Percentiles rank a stretch among this genome's conserved stretches.
Conservation (phyloP, 768 basidiomycete genomes). For the Boletus huronensis region DNA sequence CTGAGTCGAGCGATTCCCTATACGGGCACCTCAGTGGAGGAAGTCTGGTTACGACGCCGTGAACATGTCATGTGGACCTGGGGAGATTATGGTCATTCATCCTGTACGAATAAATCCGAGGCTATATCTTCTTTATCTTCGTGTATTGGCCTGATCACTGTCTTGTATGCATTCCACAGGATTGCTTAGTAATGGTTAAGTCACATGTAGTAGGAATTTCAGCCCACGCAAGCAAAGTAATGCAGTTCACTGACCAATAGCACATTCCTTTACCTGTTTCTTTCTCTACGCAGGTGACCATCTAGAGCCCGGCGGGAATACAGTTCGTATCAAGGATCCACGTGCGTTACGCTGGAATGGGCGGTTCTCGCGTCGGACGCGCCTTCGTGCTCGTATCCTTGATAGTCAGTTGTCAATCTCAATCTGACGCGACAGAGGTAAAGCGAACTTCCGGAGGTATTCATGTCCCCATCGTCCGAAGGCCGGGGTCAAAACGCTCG, state of each 20-base stretch:
- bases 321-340: not conserved
- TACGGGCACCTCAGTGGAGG: slow-evolving; percentile 27
- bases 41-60: slow-evolving; percentile 28
- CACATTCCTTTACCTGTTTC: not conserved
- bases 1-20: slow-evolving; percentile 26
- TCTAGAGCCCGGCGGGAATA: not conserved
- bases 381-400: slow-evolving; percentile 7
- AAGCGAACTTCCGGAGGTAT: slow-evolving; percentile 18
- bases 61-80: slow-evolving; percentile 2
- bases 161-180: not conserved
- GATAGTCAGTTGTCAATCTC: slow-evolving; percentile 1
- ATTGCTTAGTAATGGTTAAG: not conserved
- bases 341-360: slow-evolving; percentile 9
- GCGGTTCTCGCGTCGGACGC: slow-evolving; percentile 1
- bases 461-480: slow-evolving; percentile 24
- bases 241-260: not conserved
- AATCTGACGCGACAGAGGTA: not conserved
- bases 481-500: not conserved
- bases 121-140: slow-evolving; percentile 1
- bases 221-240: not conserved
- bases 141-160: slow-evolving; percentile 8
- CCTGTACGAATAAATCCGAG: slow-evolving; percentile 15
- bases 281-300: not conserved
- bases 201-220: no score
- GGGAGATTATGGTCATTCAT: slow-evolving; percentile 6